Percentiles rank a stretch among this genome's conserved stretches.
phyloP scores from a whole-genome alignment of 225 moss, liverwort and hornwort species.

The Sphagnum tenellum region DNA sequence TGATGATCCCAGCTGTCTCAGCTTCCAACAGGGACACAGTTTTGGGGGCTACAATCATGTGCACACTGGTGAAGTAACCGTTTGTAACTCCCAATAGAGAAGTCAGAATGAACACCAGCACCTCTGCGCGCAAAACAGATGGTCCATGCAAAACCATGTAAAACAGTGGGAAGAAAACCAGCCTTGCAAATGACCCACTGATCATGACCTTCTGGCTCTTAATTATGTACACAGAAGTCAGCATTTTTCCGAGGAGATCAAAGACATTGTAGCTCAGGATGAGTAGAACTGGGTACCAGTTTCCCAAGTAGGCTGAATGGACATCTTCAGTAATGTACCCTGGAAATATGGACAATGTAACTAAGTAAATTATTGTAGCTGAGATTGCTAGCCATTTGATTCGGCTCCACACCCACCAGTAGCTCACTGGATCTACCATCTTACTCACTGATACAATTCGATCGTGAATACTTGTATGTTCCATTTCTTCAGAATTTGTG shows the following conservation, averaged over 20 bases:
- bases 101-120: conserved; percentile 60
- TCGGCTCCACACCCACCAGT: conserved; percentile 31
- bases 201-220: conserved; percentile 29
- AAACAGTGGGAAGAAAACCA: conserved; percentile 69
- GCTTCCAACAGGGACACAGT: conserved; percentile 48
- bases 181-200: conserved; percentile 37
- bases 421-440: conserved; percentile 29
- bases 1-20: conserved; percentile 61
- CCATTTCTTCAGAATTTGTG: conserved; percentile 15
- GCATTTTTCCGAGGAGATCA: conserved; percentile 60
- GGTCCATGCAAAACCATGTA: conserved; percentile 58
- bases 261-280: conserved; percentile 49
- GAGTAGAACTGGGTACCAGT: conserved; percentile 80
- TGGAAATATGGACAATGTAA: conserved; percentile 77
- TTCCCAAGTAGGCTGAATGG: conserved; percentile 45
- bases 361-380: conserved; percentile 33
- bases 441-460: conserved; percentile 11
- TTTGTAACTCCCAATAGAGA: conserved; percentile 62
- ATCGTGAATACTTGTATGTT: conserved; percentile 19
- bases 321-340: conserved; percentile 82
- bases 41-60: conserved; percentile 70
- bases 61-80: conserved; percentile 66
- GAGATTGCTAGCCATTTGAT: conserved; percentile 61
- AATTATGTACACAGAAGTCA: conserved; percentile 40
- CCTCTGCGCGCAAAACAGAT: conserved; percentile 46